A percentile compares a stretch with the other conserved stretches of the same genome.
These are phyloP conservation scores for Aspergillus avenaceus DNA, from an alignment of 495 filamentous ascomycete genomes.

Conservation along the genomic window DNA sequence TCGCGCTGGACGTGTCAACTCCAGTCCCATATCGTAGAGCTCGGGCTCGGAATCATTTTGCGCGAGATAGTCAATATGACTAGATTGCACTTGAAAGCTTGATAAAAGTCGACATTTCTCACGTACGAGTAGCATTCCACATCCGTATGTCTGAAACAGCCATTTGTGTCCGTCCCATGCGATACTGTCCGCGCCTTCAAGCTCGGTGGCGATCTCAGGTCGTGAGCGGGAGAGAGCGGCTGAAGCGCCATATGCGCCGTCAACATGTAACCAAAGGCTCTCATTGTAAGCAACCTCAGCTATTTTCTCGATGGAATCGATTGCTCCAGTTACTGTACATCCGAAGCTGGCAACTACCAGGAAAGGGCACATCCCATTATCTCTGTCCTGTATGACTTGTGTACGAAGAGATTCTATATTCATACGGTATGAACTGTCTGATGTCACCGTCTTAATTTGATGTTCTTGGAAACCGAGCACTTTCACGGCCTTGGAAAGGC, in stretches of 20 bases:
- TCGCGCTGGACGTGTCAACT: constrained; percentile 21
- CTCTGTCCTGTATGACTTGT: constrained; percentile 13
- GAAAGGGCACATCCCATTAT: constrained; percentile 13
- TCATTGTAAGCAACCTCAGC: background rate
- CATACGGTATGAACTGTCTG: constrained; percentile 4
- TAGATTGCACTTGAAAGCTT: no score
- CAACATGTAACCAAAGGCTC: constrained; percentile 12
- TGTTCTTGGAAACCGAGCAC: constrained; percentile 14
- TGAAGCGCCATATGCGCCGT: constrained; percentile 23
- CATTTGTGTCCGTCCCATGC: constrained; percentile 27
- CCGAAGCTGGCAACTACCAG: constrained; percentile 19
- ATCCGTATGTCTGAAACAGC: constrained; percentile 23
- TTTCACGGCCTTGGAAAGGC: constrained; percentile 15
- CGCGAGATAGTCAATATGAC: no score
- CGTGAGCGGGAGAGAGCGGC: constrained; percentile 9
- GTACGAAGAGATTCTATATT: background rate
- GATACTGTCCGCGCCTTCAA: constrained; percentile 16
- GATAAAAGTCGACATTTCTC: background rate
- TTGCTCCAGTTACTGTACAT: constrained; percentile 20
- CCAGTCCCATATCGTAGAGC: no score
- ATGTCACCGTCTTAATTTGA: constrained; percentile 13
- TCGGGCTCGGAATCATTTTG: no score
- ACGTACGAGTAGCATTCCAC: constrained; percentile 14
- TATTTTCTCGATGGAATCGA: constrained; percentile 15
- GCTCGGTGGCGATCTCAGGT: background rate